phyloP scores from a whole-genome alignment of 2,329 filamentous ascomycete species.

The Verticillium isaacii region DNA sequence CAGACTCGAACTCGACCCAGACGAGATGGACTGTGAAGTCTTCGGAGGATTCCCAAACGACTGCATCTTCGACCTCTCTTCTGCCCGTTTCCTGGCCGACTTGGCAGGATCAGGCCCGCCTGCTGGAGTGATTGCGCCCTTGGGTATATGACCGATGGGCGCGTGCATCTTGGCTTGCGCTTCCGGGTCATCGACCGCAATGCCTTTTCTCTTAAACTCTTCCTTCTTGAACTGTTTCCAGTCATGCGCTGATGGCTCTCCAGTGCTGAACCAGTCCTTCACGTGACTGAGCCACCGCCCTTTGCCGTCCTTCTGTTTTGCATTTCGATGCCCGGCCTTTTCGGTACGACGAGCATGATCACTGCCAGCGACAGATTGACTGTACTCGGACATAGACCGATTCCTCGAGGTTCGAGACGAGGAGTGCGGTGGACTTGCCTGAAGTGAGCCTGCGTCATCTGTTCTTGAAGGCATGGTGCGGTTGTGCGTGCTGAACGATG shows the following conservation, averaged over 20 bases:
- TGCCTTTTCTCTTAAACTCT: slow-evolving; percentile 36
- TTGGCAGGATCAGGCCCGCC: slow-evolving; percentile 43
- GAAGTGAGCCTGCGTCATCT: not conserved
- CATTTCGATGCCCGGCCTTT: slow-evolving; percentile 10
- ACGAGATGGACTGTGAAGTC: slow-evolving; percentile 26
- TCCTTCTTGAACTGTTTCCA: slow-evolving; percentile 40
- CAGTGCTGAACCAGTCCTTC: slow-evolving; percentile 43
- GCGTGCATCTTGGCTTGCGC: slow-evolving; percentile 41
- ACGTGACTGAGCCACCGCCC: slow-evolving; percentile 35
- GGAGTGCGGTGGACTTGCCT: not conserved
- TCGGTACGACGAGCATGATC: not conserved
- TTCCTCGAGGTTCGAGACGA: not conserved
- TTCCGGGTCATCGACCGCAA: slow-evolving; percentile 36
- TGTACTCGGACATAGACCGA: slow-evolving; percentile 16
- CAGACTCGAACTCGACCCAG: slow-evolving; percentile 28
- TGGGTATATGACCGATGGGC: slow-evolving; percentile 39
- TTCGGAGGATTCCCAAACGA: slow-evolving; percentile 19
- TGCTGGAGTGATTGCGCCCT: slow-evolving; percentile 39
- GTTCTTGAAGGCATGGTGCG: not conserved
- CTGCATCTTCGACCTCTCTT: slow-evolving; percentile 22
- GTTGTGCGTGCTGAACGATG: not conserved
- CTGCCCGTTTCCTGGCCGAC: slow-evolving; percentile 27
- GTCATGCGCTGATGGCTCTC: slow-evolving; percentile 45
- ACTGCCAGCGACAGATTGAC: slow-evolving; percentile 15
- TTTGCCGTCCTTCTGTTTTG: slow-evolving; percentile 22